phyloP scores from a whole-genome alignment of 371 early-diverging fungal genomes.

The Lichtheimia ornata region DNA sequence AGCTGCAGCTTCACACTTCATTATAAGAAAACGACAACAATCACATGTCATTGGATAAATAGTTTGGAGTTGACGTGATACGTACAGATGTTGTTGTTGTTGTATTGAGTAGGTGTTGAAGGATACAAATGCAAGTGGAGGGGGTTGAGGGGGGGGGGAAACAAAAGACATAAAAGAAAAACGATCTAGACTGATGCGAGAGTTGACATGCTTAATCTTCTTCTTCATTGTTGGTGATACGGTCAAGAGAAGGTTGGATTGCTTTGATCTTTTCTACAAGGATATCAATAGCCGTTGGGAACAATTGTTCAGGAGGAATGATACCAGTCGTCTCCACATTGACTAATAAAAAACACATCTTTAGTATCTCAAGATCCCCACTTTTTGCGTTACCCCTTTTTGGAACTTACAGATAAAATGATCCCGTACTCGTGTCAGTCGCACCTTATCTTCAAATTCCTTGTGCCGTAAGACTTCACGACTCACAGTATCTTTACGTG shows the following conservation, averaged over 20 bases:
- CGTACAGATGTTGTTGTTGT: conserved; percentile 2
- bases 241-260: conserved; percentile 5
- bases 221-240: conserved; percentile 8
- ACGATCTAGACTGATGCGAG: background rate
- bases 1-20: no score
- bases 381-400: background rate
- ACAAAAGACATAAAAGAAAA: background rate
- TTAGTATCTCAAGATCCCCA: background rate
- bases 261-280: conserved; percentile 79
- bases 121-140: conserved; percentile 1
- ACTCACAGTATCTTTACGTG: conserved; percentile 95
- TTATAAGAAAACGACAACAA: background rate
- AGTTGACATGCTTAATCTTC: background rate
- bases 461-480: conserved; percentile 94
- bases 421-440: conserved; percentile 87
- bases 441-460: conserved; percentile 92
- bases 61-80: background rate
- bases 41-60: background rate
- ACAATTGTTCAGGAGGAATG: conserved; percentile 77
- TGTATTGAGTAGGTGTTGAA: background rate
- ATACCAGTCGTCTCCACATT: conserved; percentile 89
- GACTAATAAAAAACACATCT: conserved; percentile 49
- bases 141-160: background rate
- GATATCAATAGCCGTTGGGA: conserved; percentile 76
- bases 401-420: conserved; percentile 96